Conservation (phyloP, 2,329 filamentous ascomycete species). For the Beauveria rudraprayagi region DNA sequence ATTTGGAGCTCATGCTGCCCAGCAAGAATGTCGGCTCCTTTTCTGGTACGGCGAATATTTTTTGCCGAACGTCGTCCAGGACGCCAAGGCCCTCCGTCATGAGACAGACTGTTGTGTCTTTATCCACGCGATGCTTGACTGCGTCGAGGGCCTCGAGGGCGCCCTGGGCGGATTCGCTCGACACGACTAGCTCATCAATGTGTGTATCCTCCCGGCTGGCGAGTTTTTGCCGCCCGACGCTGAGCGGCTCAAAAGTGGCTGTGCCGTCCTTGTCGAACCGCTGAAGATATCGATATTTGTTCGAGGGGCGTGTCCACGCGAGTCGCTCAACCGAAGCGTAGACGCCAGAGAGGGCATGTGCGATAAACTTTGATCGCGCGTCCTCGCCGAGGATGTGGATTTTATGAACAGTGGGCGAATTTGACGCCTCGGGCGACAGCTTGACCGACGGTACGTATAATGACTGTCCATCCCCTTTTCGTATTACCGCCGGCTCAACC, state of each 20-base stretch:
- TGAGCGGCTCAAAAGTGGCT: conserved; percentile 12
- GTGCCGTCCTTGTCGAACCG: conserved; percentile 13
- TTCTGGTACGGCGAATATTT: conserved; percentile 59
- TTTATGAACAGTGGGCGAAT: conserved; percentile 27
- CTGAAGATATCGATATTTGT: conserved; percentile 26
- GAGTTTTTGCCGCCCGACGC: background rate
- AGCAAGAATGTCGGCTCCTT: conserved; percentile 68
- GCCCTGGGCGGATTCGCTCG: conserved; percentile 50
- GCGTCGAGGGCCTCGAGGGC: conserved; percentile 45
- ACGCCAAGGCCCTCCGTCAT: conserved; percentile 77
- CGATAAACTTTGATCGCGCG: conserved; percentile 32
- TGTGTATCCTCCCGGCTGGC: conserved; percentile 30
- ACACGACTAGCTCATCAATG: conserved; percentile 66
- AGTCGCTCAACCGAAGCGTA: conserved; percentile 33
- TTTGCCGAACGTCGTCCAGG: conserved; percentile 65
- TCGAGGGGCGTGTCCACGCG: conserved; percentile 19
- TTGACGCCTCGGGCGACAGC: conserved; percentile 24
- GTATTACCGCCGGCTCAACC: conserved; percentile 16
- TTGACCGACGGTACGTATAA: conserved; percentile 30
- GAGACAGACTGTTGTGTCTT: conserved; percentile 64
- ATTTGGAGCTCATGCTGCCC: conserved; percentile 48
- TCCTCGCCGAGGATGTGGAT: conserved; percentile 36
- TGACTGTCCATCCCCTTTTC: conserved; percentile 13
- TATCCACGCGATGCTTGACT: conserved; percentile 58
- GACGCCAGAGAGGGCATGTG: conserved; percentile 32